These are phyloP conservation scores for Sporothrix brunneoviolacea DNA, from an alignment of 2,329 filamentous ascomycete species.

Conservation along the genomic window DNA sequence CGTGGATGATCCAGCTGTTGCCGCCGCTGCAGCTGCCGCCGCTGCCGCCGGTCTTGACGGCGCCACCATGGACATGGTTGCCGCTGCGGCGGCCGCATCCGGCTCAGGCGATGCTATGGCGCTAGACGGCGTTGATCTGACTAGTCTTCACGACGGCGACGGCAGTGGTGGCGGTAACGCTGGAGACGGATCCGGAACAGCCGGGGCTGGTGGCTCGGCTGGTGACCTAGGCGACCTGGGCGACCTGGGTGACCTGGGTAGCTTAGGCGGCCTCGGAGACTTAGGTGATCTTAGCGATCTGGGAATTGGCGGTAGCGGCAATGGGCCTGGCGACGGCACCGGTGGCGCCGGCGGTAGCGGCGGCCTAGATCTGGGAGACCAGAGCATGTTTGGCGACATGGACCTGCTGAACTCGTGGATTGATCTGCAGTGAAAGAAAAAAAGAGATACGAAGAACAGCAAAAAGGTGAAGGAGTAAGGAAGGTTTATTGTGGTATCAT, in stretches of 20 bases:
- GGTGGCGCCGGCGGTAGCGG: slow-evolving; percentile 1
- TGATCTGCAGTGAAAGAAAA: slow-evolving; percentile 19
- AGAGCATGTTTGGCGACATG: slow-evolving; percentile 21
- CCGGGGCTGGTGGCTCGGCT: neutral
- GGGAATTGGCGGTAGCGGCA: slow-evolving; percentile 8
- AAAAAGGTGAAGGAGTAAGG: too few species aligned
- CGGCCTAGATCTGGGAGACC: slow-evolving; percentile 17
- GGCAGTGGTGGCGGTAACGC: neutral
- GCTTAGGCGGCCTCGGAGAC: slow-evolving; percentile 10
- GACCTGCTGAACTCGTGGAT: slow-evolving; percentile 21
- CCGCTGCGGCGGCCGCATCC: slow-evolving; percentile 1
- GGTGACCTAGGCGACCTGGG: slow-evolving; percentile 11
- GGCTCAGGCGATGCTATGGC: slow-evolving; percentile 7
- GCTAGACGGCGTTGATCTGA: slow-evolving; percentile 9
- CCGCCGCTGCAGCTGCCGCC: slow-evolving; percentile 2
- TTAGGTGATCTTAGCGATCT: slow-evolving; percentile 13
- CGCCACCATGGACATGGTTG: slow-evolving; percentile 12
- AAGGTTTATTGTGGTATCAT: too few species aligned
- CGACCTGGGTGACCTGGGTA: slow-evolving; percentile 15
- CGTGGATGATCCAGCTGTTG: slow-evolving; percentile 5
- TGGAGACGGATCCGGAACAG: neutral
- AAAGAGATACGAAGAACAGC: too few species aligned
- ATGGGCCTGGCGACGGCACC: too few species aligned
- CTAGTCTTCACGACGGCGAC: neutral
- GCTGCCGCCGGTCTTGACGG: slow-evolving; percentile 9